Evolutionary conservation across 2,329 filamentous ascomycete species (phyloP).

Genomic region (Sporothrix variecibatus): DNA sequence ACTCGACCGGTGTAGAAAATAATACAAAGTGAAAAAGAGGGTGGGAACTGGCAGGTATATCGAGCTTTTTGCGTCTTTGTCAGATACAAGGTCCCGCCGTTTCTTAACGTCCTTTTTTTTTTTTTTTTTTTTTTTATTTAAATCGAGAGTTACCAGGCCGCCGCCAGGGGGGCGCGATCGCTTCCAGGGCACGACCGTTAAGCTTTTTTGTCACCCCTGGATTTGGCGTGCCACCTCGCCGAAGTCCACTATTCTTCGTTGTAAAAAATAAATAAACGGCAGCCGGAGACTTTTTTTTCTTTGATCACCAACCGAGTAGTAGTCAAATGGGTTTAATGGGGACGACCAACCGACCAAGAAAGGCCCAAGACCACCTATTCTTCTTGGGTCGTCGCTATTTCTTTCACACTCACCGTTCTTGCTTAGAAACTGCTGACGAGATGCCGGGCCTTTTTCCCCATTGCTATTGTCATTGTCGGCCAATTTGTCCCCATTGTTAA

Average conservation of each 20-base stretch:
- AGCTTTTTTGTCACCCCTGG: background rate
- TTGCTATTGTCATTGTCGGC: background rate
- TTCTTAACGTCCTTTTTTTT: background rate
- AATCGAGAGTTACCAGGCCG: too few relatives aligned
- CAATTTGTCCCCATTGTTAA: background rate
- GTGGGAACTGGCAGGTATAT: conserved; percentile 12
- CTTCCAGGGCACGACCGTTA: background rate
- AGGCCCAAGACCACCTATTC: background rate
- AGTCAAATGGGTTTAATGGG: background rate
- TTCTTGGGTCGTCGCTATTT: background rate
- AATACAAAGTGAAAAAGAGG: background rate
- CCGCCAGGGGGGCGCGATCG: background rate
- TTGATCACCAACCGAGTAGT: background rate
- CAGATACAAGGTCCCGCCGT: background rate
- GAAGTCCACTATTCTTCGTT: background rate
- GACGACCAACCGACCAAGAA: background rate
- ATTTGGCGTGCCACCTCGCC: background rate
- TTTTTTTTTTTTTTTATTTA: too few relatives aligned
- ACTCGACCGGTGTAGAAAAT: background rate
- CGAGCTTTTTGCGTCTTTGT: conserved; percentile 9
- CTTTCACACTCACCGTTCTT: background rate
- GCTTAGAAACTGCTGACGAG: conserved; percentile 6
- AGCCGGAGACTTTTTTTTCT: conserved; percentile 2
- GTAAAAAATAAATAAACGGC: background rate
- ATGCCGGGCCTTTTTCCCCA: background rate